A percentile compares a stretch with the other conserved stretches of the same genome.
phyloP scores from a whole-genome alignment of 306 rosid species.

The Cicer chorassanicum region DNA sequence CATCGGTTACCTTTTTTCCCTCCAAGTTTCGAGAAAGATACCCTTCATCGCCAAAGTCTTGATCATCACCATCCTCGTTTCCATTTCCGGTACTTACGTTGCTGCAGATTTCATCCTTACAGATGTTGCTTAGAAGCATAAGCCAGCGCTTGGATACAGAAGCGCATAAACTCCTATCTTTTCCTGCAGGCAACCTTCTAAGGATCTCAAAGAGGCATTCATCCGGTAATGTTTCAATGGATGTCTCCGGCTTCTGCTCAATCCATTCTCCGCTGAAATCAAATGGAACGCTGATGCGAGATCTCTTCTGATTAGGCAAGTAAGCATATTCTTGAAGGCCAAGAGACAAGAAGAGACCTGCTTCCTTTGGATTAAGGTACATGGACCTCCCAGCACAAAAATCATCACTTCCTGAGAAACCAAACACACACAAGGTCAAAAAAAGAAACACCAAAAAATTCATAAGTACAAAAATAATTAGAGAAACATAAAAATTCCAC shows the following conservation, averaged over 20 bases:
- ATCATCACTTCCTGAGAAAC: slow-evolving; percentile 73
- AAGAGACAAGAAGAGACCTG: slow-evolving; percentile 75
- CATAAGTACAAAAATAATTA: not conserved
- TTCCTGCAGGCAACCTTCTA: slow-evolving; percentile 79
- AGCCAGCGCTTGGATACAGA: slow-evolving; percentile 94
- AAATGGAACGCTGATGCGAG: slow-evolving; percentile 67
- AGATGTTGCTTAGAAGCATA: slow-evolving; percentile 72
- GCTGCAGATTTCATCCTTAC: slow-evolving; percentile 60
- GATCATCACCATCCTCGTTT: slow-evolving; percentile 51
- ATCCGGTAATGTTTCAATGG: slow-evolving; percentile 82
- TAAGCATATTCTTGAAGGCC: slow-evolving; percentile 65
- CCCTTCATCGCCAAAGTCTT: slow-evolving; percentile 68
- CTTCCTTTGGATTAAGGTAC: slow-evolving; percentile 80
- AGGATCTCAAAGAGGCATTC: slow-evolving; percentile 95
- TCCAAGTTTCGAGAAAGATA: slow-evolving; percentile 85
- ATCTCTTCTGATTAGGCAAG: slow-evolving; percentile 75
- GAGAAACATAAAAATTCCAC: not conserved
- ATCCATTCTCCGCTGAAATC: slow-evolving; percentile 57
- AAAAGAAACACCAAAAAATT: not conserved
- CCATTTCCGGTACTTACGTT: slow-evolving; percentile 35
- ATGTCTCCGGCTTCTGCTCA: slow-evolving; percentile 64
- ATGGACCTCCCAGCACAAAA: slow-evolving; percentile 79
- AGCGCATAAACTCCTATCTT: slow-evolving; percentile 77
- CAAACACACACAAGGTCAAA: slow-evolving; percentile 42
- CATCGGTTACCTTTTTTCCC: slow-evolving; percentile 86